Evolutionary conservation across 176 grass and related monocot species (phyloP).

Genomic region (Oryza longistaminata): DNA sequence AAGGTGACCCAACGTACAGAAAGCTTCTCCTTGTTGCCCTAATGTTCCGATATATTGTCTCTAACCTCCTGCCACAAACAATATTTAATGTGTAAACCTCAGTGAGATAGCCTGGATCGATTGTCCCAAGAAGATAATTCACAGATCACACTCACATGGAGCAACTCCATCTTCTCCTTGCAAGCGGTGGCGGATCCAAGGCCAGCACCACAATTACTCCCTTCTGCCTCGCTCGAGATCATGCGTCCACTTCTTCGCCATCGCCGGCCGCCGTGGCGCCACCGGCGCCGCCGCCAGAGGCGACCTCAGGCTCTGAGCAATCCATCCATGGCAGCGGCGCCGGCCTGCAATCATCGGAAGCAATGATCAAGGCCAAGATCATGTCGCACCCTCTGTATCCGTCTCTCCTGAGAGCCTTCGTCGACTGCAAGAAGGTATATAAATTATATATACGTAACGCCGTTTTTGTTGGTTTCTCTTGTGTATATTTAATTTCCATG

Average conservation of each 20-base stretch:
- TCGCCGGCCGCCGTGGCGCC: background rate
- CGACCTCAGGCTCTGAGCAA: background rate
- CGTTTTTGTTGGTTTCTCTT: background rate
- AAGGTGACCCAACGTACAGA: background rate
- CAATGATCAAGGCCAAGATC: conserved; percentile 69
- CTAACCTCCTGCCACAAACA: background rate
- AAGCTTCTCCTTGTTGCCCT: background rate
- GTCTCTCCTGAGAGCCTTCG: conserved; percentile 64
- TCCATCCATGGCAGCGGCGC: background rate
- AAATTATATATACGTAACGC: too few species aligned
- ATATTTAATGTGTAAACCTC: background rate
- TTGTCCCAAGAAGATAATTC: background rate
- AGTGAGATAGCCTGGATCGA: background rate
- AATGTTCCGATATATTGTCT: background rate
- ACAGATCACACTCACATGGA: conserved; percentile 40
- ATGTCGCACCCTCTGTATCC: conserved; percentile 77
- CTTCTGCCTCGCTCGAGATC: conserved; percentile 32
- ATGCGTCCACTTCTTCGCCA: background rate
- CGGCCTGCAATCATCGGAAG: background rate
- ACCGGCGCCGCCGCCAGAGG: background rate
- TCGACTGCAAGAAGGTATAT: conserved; percentile 77
- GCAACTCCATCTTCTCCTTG: conserved; percentile 46
- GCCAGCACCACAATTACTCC: background rate
- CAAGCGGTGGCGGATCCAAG: conserved; percentile 45
- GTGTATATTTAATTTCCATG: background rate